Evolutionary conservation across 2,329 filamentous ascomycete genomes (phyloP), one percentile per base, ranked within the genome.

Genomic region (Hypoxylon rubiginosum): DNA sequence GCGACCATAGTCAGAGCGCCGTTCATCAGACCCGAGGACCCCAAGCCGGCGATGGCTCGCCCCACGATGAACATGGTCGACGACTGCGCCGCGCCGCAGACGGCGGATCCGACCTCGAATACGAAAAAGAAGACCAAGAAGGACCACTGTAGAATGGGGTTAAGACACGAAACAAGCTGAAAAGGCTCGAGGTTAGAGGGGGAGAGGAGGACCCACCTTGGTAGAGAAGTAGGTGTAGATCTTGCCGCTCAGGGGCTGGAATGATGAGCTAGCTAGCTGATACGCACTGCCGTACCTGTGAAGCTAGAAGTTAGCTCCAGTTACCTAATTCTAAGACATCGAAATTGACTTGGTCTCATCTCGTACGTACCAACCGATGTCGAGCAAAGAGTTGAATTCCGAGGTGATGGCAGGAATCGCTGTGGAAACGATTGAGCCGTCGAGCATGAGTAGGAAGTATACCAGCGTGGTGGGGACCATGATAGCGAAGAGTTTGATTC

Each of bases 21-120:
- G 11, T 79, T 83, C 53, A 81, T 78, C 2, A 88, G 63, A 0
- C 82, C 86, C 1, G 85, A 79, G 0, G 78, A 79, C 0, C 86
- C 86, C 0, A 82, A 67, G 0, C 86, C 86, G 0, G 85, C 82
- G 3, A 88, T 72, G 1, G 84, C 83, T 2, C 86, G 80, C 1
- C 85, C 85, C 6, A 83, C 72, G 49, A 88, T 88, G 46, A 88
- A 79, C 77, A 83, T 84, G 0, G 74, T 69, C 0, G 83, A 84
- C 13, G 77, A 82, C 0, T 69, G 75, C 0, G 86, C 83, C 56
- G 79, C 62, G 62, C 75, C 86, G 63, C 85, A 88, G 8, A 88
- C 73, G 1, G 84, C 67, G 0, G 82, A 85, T 0, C 86, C 86
- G 15, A 86, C 28, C 68, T 87, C 84, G 61, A 88, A 88, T 30